phyloP scores from a whole-genome alignment of 768 basidiomycete genomes.

The Daedalea quercina region DNA sequence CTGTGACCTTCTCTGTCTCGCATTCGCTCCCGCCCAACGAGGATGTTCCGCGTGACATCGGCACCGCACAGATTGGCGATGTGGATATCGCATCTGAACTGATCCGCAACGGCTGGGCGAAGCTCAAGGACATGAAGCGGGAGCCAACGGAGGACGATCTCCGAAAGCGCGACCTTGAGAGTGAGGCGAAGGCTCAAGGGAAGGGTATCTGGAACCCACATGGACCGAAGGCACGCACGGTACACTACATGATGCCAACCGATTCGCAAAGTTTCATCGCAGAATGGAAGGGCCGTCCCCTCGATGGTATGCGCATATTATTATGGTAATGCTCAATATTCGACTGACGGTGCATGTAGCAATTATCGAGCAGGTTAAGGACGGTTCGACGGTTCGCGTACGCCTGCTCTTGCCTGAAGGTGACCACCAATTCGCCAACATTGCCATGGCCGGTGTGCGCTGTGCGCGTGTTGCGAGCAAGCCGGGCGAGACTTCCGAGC shows the following conservation, averaged over 20 bases:
- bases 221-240: conserved; percentile 59
- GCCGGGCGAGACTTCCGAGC: conserved; percentile 74
- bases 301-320: conserved; percentile 58
- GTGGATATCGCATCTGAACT: conserved; percentile 70
- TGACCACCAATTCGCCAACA: conserved; percentile 85
- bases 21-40: conserved; percentile 76
- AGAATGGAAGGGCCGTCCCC: conserved; percentile 85
- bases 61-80: conserved; percentile 65
- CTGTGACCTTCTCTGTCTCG: conserved; percentile 76
- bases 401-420: conserved; percentile 84
- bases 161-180: conserved; percentile 67
- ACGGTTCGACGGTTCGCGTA: conserved; percentile 85
- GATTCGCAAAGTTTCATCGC: conserved; percentile 86
- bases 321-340: neutral
- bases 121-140: conserved; percentile 80
- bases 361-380: conserved; percentile 89
- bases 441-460: conserved; percentile 78
- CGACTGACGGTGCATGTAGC: conserved; percentile 34
- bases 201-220: conserved; percentile 86
- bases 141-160: conserved; percentile 77
- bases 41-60: conserved; percentile 74
- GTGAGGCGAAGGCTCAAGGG: conserved; percentile 64
- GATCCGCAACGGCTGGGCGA: conserved; percentile 89
- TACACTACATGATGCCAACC: conserved; percentile 82
- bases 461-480: conserved; percentile 64